Conservation (phyloP, 805 yeast genomes). For the Lipomyces chichibuensis region DNA sequence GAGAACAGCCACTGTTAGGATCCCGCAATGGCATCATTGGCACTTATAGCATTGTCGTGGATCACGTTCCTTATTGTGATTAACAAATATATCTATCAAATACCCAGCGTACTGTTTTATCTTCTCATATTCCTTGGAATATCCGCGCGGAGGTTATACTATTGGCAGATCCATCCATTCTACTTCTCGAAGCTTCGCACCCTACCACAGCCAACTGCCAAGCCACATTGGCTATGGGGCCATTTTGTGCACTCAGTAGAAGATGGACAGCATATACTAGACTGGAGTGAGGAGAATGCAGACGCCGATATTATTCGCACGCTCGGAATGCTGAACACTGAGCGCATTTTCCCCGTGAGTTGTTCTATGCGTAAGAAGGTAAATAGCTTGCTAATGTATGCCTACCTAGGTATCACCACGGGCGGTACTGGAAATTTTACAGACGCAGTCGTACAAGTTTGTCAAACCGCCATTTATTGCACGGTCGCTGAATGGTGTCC, state of each 20-base stretch:
- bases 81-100: constrained; percentile 3
- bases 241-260: constrained; percentile 9
- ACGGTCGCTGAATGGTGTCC: constrained; percentile 12
- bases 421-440: constrained; percentile 23
- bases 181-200: constrained; percentile 22
- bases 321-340: constrained; percentile 17
- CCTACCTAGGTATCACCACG: constrained; percentile 8
- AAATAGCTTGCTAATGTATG: neutral
- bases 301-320: constrained; percentile 16
- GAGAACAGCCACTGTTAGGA: too few species aligned
- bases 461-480: constrained; percentile 25
- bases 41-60: neutral
- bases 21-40: neutral
- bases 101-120: constrained; percentile 7
- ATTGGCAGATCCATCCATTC: constrained; percentile 25
- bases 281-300: constrained; percentile 13
- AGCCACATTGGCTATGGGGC: constrained; percentile 23
- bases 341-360: constrained; percentile 18
- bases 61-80: neutral
- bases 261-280: constrained; percentile 10
- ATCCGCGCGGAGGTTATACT: constrained; percentile 8
- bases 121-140: constrained; percentile 9
- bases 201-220: constrained; percentile 12
- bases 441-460: constrained; percentile 26
- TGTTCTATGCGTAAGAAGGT: neutral